These are phyloP conservation scores for Sphaerulina vaccinii DNA, from an alignment of 2,329 filamentous ascomycete species.

Conservation along the genomic window DNA sequence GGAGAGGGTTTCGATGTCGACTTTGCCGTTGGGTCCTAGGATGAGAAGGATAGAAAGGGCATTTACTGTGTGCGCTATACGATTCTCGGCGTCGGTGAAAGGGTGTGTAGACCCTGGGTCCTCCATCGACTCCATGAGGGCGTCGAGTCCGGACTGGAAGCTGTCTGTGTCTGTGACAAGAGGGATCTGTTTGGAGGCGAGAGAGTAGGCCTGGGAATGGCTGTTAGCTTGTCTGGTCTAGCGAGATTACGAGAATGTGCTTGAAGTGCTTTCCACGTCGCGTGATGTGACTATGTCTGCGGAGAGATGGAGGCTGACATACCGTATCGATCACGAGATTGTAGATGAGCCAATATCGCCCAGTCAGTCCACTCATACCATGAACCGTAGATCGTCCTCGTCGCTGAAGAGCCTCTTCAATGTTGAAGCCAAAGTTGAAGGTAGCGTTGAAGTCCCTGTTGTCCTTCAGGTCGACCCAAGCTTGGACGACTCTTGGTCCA, in stretches of 20 bases:
- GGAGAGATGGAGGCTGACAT: conserved; percentile 22
- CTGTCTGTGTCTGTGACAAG: conserved; percentile 10
- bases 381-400: not conserved
- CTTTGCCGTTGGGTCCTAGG: conserved; percentile 12
- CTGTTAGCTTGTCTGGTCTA: not conserved
- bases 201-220: not conserved
- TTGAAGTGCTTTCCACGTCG: not conserved
- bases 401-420: conserved; percentile 30
- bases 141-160: conserved; percentile 6
- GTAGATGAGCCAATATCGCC: conserved; percentile 25
- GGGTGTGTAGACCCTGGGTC: too few species aligned
- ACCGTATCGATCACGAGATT: conserved; percentile 30
- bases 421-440: conserved; percentile 36
- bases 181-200: conserved; percentile 10
- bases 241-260: not conserved
- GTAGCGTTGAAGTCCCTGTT: conserved; percentile 38
- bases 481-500: conserved; percentile 29
- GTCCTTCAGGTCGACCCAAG: conserved; percentile 35
- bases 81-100: conserved; percentile 22
- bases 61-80: conserved; percentile 24
- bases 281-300: not conserved
- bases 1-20: conserved; percentile 14
- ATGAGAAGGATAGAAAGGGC: conserved; percentile 22
- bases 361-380: conserved; percentile 8
- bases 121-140: too few species aligned